phyloP scores from a whole-genome alignment of 192 early-diverging fungal genomes.

The Gaertneriomyces semiglobifer region DNA sequence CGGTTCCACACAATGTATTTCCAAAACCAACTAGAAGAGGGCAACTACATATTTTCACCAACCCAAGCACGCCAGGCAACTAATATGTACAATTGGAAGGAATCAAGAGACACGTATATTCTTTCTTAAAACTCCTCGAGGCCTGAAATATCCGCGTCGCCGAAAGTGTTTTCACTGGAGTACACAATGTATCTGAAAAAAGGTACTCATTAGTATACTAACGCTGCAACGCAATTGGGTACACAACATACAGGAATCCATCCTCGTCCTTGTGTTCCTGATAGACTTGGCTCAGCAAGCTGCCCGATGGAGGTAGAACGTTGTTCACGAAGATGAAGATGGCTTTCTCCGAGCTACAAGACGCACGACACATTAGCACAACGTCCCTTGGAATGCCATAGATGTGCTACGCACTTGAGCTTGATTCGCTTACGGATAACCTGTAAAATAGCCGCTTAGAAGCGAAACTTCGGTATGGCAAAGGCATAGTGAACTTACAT shows the following conservation, averaged over 20 bases:
- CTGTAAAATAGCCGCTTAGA: not conserved
- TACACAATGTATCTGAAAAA: slow-evolving; percentile 71
- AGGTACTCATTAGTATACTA: not conserved
- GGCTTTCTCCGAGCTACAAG: slow-evolving; percentile 83
- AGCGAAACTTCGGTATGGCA: not conserved
- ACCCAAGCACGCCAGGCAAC: too few species aligned
- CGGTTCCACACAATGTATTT: too few species aligned
- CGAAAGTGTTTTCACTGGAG: slow-evolving; percentile 46
- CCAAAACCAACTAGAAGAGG: too few species aligned
- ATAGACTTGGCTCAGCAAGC: slow-evolving; percentile 91
- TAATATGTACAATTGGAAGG: too few species aligned
- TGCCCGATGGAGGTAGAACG: slow-evolving; percentile 89
- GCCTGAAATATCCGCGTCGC: slow-evolving; percentile 3
- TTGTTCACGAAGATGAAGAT: slow-evolving; percentile 99
- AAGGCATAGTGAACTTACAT: slow-evolving; percentile 43
- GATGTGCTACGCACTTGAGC: slow-evolving; percentile 41
- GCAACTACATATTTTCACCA: too few species aligned
- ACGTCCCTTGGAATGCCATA: not conserved
- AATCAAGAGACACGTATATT: too few species aligned
- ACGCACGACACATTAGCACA: not conserved
- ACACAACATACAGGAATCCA: slow-evolving; percentile 78
- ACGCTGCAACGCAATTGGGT: not conserved
- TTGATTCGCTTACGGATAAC: slow-evolving; percentile 94
- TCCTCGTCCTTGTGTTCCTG: slow-evolving; percentile 98
- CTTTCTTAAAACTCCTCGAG: too few species aligned